Conservation (phyloP, 805 yeast genomes). For the Sugiyamaella chiloensis region DNA sequence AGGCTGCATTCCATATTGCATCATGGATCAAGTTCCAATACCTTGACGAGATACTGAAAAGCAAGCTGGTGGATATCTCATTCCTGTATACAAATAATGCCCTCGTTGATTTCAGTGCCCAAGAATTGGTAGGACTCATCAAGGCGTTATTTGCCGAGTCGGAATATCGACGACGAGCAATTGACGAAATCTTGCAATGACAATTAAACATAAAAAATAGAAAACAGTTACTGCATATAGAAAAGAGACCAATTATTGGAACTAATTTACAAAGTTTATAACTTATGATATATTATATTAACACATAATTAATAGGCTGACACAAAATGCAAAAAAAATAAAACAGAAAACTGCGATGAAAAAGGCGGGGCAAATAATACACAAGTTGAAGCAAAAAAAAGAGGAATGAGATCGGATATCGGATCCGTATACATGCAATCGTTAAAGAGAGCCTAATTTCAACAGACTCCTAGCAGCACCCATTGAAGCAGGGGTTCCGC, state of each 20-base stretch:
- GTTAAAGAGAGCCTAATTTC: conserved; percentile 19
- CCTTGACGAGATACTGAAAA: conserved; percentile 32
- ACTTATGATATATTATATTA: background rate
- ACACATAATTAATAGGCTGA: background rate
- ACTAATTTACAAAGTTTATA: background rate
- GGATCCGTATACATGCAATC: conserved; percentile 3
- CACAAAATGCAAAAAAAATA: background rate
- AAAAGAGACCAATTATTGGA: no score
- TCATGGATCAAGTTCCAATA: conserved; percentile 39
- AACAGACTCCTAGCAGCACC: conserved; percentile 23
- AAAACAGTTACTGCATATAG: background rate
- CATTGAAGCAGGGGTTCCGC: conserved; percentile 21
- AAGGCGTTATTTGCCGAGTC: conserved; percentile 36
- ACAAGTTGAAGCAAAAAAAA: no score
- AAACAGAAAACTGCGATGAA: background rate
- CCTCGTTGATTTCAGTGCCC: conserved; percentile 33
- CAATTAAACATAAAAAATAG: background rate
- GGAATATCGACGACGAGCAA: conserved; percentile 27
- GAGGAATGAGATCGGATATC: no score
- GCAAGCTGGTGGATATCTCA: conserved; percentile 32
- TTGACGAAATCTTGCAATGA: conserved; percentile 22
- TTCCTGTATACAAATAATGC: conserved; percentile 28
- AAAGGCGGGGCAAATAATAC: no score
- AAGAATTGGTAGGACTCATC: conserved; percentile 32
- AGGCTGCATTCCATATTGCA: conserved; percentile 31